phyloP scores from a whole-genome alignment of 2,329 filamentous ascomycete genomes.

The Colletotrichum musicola region DNA sequence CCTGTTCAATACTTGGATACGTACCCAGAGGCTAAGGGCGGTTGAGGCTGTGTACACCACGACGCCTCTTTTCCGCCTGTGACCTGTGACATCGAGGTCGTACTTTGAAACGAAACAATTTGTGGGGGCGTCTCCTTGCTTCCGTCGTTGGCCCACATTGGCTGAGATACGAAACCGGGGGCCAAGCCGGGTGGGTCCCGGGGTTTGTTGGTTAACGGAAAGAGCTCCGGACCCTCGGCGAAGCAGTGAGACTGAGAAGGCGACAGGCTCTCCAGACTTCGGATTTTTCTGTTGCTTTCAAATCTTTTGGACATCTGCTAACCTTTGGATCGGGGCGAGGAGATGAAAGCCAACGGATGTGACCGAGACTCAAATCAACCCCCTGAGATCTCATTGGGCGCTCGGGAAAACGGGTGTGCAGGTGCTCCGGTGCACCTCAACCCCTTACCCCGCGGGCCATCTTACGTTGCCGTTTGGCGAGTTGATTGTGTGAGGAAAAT shows the following conservation, averaged over 20 bases:
- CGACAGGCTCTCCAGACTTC: no score
- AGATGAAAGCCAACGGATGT: constrained; percentile 3
- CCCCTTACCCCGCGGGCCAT: not conserved
- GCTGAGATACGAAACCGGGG: constrained; percentile 24
- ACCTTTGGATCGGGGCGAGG: not conserved
- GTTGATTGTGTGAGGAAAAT: constrained; percentile 9
- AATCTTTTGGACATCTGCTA: not conserved
- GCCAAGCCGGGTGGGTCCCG: no score
- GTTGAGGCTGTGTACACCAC: constrained; percentile 1
- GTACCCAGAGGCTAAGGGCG: not conserved
- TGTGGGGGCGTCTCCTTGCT: constrained; percentile 4
- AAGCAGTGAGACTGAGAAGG: not conserved
- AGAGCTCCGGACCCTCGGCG: constrained; percentile 10
- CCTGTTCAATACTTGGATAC: not conserved
- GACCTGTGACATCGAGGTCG: no score
- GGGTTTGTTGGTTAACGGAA: constrained; percentile 6
- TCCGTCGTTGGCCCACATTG: constrained; percentile 15
- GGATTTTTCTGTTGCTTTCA: not conserved
- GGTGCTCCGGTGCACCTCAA: not conserved
- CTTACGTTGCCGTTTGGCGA: constrained; percentile 12
- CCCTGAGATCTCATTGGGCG: not conserved
- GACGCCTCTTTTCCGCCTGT: no score
- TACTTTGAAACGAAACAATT: constrained; percentile 34
- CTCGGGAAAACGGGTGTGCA: not conserved
- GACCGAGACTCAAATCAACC: constrained; percentile 27